Evolutionary conservation across 2,329 filamentous ascomycete genomes (phyloP), one percentile per base, ranked within the genome.

Genomic region (Eurotiales sp.): DNA sequence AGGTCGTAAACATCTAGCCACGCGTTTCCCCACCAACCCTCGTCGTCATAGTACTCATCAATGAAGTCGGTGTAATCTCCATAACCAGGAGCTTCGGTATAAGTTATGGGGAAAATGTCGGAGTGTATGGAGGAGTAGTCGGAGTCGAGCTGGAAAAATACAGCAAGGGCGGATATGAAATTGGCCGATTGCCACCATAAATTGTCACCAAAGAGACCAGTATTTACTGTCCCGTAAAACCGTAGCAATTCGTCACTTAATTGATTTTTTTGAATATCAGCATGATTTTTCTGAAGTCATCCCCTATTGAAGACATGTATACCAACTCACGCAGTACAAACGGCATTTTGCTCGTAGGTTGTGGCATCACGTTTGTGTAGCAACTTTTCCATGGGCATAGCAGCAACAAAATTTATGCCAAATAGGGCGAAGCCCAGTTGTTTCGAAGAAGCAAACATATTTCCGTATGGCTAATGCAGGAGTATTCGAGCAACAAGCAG

Each of bases 1-100:
- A 50, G 27, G 29, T 53, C 51, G 42, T 53, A 53, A 8, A 53
- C 51, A 27, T 50, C 51, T 29, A 53, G 32, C 41, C 47, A 53
- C 5, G 51, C 51, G 39, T 53, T 53, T 29, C 40, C 51, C 51
- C 51, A 53, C 51, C 51, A 53, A 11, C 46, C 46, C 23, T 53
- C 51, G 17, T 53, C 51, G 19, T 53, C 51, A 30, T 53, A 53
- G 23, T 15, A 53, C 19, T n/a, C 12, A 34, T 53, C 29, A 8
- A 50, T 30, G 21, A 53, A 53, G 46, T 53, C 45, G 21, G n/a
- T 32, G 39, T 53, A 53, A 30, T 50, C 45, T 12, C 46, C 46
- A 40, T 49, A 50, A 8, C 46, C 46, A 10, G 46, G 42, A 14
- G 51, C 51, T 29, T 44, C 40, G 22, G 42, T 22, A 8, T 45